Percentiles rank a stretch among this genome's conserved stretches.
These are phyloP conservation scores for Boletus sp. DNA, from an alignment of 768 basidiomycete genomes.

Conservation along the genomic window DNA sequence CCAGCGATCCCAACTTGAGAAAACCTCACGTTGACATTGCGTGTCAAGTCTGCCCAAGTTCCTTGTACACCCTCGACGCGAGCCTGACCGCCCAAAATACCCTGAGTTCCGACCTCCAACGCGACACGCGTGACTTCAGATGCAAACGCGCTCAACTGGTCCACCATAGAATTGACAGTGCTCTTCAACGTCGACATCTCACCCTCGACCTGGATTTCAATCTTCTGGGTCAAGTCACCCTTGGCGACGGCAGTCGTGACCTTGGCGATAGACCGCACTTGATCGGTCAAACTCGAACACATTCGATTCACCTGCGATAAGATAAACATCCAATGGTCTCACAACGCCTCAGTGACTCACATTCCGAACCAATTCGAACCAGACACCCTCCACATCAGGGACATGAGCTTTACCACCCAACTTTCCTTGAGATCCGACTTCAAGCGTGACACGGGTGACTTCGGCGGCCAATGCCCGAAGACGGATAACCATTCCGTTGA, in stretches of 20 bases:
- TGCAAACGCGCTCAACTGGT: conserved; percentile 83
- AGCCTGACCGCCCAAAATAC: conserved; percentile 88
- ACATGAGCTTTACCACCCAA: conserved; percentile 87
- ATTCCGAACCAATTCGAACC: conserved; percentile 78
- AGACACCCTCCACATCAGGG: conserved; percentile 89
- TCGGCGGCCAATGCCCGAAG: conserved; percentile 72
- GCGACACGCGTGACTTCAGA: conserved; percentile 82
- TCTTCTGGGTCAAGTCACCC: conserved; percentile 90
- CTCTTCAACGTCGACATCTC: conserved; percentile 85
- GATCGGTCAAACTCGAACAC: conserved; percentile 77
- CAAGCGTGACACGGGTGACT: conserved; percentile 80
- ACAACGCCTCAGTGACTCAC: conserved; percentile 36
- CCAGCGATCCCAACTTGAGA: background rate
- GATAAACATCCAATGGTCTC: conserved; percentile 8
- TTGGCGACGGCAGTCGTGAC: conserved; percentile 89
- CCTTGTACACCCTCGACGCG: conserved; percentile 89
- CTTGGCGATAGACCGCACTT: conserved; percentile 79
- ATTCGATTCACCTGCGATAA: conserved; percentile 64
- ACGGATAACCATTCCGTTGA: conserved; percentile 51
- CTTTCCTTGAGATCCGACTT: conserved; percentile 88
- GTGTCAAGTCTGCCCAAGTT: conserved; percentile 88
- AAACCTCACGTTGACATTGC: conserved; percentile 77
- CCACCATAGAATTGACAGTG: conserved; percentile 95
- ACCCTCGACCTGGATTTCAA: conserved; percentile 84
- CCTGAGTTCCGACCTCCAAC: conserved; percentile 87